Conservation (phyloP, 163 green algal genomes). For the Scenedesmus sp. region DNA sequence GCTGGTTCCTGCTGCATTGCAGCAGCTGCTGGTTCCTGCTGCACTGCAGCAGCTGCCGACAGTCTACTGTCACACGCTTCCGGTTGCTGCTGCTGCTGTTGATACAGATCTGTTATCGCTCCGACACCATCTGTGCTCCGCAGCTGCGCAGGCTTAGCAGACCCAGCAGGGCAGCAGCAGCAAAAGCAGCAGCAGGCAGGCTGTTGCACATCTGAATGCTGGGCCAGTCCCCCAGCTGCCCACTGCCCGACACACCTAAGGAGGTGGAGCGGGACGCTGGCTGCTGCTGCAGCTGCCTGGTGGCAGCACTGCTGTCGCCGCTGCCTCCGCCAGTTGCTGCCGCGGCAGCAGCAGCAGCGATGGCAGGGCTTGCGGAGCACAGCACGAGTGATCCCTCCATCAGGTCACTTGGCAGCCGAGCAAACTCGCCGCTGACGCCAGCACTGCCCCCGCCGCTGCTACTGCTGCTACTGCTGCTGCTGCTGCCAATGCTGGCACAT, state of each 20-base stretch:
- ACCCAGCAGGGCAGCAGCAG: no score
- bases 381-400: neutral
- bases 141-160: neutral
- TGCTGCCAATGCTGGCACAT: neutral
- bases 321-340: neutral
- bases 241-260: neutral
- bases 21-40: neutral
- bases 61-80: neutral
- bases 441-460: neutral
- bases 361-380: neutral
- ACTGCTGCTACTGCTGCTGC: neutral
- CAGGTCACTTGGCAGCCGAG: neutral
- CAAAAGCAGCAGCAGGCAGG: neutral
- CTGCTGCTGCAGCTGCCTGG: neutral
- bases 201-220: slow-evolving; percentile 27
- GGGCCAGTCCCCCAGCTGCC: slow-evolving; percentile 37
- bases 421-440: neutral
- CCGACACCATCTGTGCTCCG: neutral
- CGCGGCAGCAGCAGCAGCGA: neutral
- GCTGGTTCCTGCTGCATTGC: neutral
- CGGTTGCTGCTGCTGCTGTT: slow-evolving; percentile 15
- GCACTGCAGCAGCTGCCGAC: neutral
- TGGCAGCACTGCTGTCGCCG: neutral
- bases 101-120: neutral
- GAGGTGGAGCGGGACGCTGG: neutral